Evolutionary conservation across 1,139 yeast species (phyloP).

Genomic region (Kodamaea fungicola): DNA sequence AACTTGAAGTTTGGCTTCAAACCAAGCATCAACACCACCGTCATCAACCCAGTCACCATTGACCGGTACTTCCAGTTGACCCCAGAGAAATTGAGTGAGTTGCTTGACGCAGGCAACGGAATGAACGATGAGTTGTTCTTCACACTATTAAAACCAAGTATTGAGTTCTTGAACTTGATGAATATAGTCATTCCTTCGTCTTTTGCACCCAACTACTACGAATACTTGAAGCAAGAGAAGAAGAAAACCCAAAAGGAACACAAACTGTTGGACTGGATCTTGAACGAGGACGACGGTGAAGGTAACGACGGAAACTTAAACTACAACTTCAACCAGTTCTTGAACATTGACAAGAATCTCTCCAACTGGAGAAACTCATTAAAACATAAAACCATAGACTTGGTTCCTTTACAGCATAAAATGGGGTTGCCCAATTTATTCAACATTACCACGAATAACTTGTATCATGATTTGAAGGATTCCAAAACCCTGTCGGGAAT

Average conservation of each 20-base stretch:
- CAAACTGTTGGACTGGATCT: slow-evolving; percentile 42
- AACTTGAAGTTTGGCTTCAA: slow-evolving; percentile 49
- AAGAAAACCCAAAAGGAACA: slow-evolving; percentile 19
- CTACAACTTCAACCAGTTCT: slow-evolving; percentile 44
- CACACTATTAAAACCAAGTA: slow-evolving; percentile 40
- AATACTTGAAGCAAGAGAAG: slow-evolving; percentile 37
- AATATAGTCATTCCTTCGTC: slow-evolving; percentile 49
- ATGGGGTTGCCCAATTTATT: slow-evolving; percentile 37
- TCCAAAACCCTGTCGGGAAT: slow-evolving; percentile 16
- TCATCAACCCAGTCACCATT: slow-evolving; percentile 48
- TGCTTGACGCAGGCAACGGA: slow-evolving; percentile 24
- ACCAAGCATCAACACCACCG: slow-evolving; percentile 47
- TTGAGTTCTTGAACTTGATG: slow-evolving; percentile 44
- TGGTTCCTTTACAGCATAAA: slow-evolving; percentile 27
- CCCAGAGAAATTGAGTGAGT: slow-evolving; percentile 41
- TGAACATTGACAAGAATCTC: slow-evolving; percentile 42
- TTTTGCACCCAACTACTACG: slow-evolving; percentile 47
- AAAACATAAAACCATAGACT: slow-evolving; percentile 27
- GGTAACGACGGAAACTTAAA: slow-evolving; percentile 51
- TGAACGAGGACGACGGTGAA: slow-evolving; percentile 49
- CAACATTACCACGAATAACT: slow-evolving; percentile 21
- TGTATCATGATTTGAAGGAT: slow-evolving; percentile 32
- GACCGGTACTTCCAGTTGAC: slow-evolving; percentile 47
- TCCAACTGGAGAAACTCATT: slow-evolving; percentile 43
- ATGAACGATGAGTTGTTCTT: slow-evolving; percentile 34